These are phyloP conservation scores for Tuber microsphaerosporum DNA, from an alignment of 495 filamentous ascomycete species.

Conservation along the genomic window DNA sequence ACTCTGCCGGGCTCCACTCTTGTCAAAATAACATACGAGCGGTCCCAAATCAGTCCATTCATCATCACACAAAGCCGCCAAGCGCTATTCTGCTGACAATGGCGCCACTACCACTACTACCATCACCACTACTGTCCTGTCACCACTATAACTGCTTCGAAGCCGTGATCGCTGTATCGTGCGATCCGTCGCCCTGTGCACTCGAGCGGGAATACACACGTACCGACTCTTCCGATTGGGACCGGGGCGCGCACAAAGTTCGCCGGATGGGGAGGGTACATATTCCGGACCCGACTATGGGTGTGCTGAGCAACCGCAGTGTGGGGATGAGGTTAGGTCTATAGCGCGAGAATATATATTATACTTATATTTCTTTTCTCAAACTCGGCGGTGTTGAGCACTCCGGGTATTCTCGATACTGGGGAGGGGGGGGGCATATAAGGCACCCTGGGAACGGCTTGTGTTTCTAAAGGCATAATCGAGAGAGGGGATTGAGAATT, in stretches of 20 bases:
- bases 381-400: not conserved
- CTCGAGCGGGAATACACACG: not conserved
- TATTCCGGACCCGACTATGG: not conserved
- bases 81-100: not conserved
- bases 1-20: not conserved
- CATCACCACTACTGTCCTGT: too few species aligned
- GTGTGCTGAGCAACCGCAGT: not conserved
- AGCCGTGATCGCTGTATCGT: not conserved
- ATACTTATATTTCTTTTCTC: not conserved
- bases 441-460: not conserved
- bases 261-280: not conserved
- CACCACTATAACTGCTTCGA: not conserved
- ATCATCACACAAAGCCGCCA: not conserved
- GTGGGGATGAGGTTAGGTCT: not conserved
- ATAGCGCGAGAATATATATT: not conserved
- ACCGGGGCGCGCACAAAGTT: not conserved
- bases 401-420: not conserved
- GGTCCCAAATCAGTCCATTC: not conserved
- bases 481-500: not conserved
- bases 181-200: not conserved
- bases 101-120: not conserved
- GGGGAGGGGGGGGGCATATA: not conserved
- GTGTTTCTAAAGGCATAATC: not conserved
- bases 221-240: not conserved
- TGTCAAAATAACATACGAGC: not conserved